These are phyloP conservation scores for Linaria vulgaris DNA, from an alignment of 257 asterid genomes.

Conservation along the genomic window DNA sequence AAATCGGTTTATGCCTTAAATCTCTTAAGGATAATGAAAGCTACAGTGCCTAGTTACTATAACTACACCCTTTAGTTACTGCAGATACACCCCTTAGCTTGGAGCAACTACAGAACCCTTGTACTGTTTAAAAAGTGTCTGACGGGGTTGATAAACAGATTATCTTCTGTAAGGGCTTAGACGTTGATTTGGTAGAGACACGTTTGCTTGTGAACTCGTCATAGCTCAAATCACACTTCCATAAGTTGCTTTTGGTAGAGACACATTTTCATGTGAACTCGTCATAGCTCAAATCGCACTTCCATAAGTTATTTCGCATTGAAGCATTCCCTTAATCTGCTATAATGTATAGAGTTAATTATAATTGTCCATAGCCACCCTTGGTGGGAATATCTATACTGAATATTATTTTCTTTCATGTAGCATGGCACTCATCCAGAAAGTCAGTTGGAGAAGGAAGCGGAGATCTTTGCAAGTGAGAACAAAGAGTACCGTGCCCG, in stretches of 20 bases:
- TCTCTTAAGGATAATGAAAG: too few relatives aligned
- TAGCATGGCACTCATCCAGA: constrained; percentile 43
- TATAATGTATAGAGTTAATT: background rate
- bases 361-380: constrained; percentile 3
- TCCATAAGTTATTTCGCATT: background rate
- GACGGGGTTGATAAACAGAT: too few relatives aligned
- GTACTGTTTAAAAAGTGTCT: too few relatives aligned
- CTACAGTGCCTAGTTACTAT: too few relatives aligned
- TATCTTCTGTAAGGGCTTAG: too few relatives aligned
- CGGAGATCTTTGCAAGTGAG: constrained; percentile 42
- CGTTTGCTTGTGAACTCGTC: too few relatives aligned
- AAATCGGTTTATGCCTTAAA: too few relatives aligned
- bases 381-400: constrained; percentile 20
- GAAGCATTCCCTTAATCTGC: background rate
- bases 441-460: constrained; percentile 32
- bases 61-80: too few relatives aligned
- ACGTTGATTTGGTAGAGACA: too few relatives aligned
- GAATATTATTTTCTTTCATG: constrained; percentile 25
- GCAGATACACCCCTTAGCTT: too few relatives aligned
- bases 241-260: background rate
- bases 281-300: background rate
- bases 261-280: too few relatives aligned
- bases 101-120: too few relatives aligned
- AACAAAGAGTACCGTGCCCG: constrained; percentile 48
- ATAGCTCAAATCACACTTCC: background rate